phyloP scores from a whole-genome alignment of 2,329 filamentous ascomycete species.

The Apiospora phragmitis region DNA sequence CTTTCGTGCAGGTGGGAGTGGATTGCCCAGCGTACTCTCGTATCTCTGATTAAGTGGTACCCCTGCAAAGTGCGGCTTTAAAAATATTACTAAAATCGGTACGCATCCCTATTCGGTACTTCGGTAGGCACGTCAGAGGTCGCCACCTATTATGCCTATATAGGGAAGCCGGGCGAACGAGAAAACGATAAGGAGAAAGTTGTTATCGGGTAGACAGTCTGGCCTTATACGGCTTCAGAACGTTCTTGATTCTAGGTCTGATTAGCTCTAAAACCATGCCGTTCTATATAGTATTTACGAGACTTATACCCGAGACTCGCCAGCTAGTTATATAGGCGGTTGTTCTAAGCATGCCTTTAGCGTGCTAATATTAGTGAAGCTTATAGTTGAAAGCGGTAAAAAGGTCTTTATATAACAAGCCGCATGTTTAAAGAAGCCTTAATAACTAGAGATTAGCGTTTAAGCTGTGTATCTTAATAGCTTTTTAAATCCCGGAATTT shows the following conservation, averaged over 20 bases:
- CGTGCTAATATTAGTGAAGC: background rate
- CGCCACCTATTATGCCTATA: background rate
- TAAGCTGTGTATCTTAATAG: background rate
- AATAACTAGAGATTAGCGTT: background rate
- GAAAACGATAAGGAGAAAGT: slow-evolving; percentile 2
- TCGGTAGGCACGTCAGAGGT: background rate
- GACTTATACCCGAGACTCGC: background rate
- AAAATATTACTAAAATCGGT: background rate
- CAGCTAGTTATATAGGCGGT: background rate
- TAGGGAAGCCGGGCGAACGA: background rate
- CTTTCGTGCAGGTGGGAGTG: background rate
- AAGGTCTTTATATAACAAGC: background rate
- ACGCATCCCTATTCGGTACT: background rate
- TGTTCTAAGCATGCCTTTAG: background rate
- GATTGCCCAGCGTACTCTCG: background rate
- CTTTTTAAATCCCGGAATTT: background rate
- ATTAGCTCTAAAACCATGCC: background rate
- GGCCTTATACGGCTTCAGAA: background rate
- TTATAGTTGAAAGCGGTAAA: background rate
- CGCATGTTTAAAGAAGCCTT: background rate
- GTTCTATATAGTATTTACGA: background rate
- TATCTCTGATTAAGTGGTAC: background rate
- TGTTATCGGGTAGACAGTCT: background rate
- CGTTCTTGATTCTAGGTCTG: background rate
- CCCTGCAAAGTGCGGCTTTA: background rate